These are phyloP conservation scores for Fusarium chaquense DNA, from an alignment of 2,329 filamentous ascomycete species.

Conservation along the genomic window DNA sequence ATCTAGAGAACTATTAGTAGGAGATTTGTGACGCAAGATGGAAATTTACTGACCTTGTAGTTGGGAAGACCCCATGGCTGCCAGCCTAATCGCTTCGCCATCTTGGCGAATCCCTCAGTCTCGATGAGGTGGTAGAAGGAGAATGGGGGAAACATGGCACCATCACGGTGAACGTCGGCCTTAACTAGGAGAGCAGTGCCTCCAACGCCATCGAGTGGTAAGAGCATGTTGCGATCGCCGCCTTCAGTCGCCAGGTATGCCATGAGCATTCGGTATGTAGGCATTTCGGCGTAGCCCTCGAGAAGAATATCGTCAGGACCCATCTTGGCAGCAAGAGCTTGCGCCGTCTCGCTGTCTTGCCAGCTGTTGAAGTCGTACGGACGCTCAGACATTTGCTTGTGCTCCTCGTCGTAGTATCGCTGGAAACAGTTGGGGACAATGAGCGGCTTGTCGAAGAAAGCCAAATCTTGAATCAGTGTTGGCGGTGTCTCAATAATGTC, in stretches of 20 bases:
- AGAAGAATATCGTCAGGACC: conserved; percentile 90
- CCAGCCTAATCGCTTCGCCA: conserved; percentile 92
- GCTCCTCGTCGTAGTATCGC: conserved; percentile 77
- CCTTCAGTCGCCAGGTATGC: conserved; percentile 76
- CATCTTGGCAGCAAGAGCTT: conserved; percentile 82
- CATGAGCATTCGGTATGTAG: conserved; percentile 93
- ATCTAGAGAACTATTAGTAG: conserved; percentile 65
- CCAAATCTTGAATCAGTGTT: conserved; percentile 90
- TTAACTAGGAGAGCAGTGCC: conserved; percentile 94
- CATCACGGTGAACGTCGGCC: conserved; percentile 95
- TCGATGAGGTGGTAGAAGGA: conserved; percentile 97
- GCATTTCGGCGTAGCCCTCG: conserved; percentile 92
- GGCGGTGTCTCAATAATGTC: conserved; percentile 92
- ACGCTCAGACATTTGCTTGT: conserved; percentile 77
- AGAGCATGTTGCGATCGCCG: conserved; percentile 69
- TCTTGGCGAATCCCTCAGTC: conserved; percentile 97
- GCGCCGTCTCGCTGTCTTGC: conserved; percentile 87
- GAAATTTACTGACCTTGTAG: conserved; percentile 79
- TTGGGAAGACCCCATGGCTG: conserved; percentile 89
- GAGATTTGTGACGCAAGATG: not conserved
- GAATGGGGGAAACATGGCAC: conserved; percentile 98
- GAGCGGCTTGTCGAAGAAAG: conserved; percentile 86
- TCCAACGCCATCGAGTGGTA: conserved; percentile 91
- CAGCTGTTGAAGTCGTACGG: conserved; percentile 98
- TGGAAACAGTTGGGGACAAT: conserved; percentile 98